Percentiles rank a stretch among this genome's conserved stretches.
Evolutionary conservation across 108 stramenopile species (phyloP).

Genomic region (Cyclotella kingstonii): DNA sequence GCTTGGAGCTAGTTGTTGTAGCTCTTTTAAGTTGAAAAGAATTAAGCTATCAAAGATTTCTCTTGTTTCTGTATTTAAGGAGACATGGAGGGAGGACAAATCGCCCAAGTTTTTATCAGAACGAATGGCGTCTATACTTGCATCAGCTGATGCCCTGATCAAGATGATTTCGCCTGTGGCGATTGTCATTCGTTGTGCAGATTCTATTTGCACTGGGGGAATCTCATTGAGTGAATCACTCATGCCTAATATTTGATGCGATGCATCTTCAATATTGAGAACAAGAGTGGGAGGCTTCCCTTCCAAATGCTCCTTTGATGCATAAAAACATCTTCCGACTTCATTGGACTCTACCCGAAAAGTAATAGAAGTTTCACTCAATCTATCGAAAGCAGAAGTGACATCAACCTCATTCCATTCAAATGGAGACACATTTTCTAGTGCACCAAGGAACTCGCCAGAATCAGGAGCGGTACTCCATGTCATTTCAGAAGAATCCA

Average conservation of each 20-base stretch:
- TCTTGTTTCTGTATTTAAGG: not conserved
- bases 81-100: conserved; percentile 4
- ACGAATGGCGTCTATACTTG: conserved; percentile 13
- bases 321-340: conserved; percentile 6
- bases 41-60: conserved; percentile 13
- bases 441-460: not conserved
- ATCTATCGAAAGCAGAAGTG: not conserved
- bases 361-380: not conserved
- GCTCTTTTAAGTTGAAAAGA: conserved; percentile 8
- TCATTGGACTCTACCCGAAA: conserved; percentile 8
- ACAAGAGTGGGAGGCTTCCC: conserved; percentile 3
- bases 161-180: conserved; percentile 3
- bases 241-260: conserved; percentile 6
- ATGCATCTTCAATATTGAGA: not conserved
- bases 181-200: not conserved
- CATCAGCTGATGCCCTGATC: conserved; percentile 5
- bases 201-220: not conserved
- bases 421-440: not conserved
- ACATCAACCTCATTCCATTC: conserved; percentile 18
- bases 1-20: conserved; percentile 6
- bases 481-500: conserved; percentile 2
- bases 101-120: conserved; percentile 4
- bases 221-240: not conserved
- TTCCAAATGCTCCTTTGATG: conserved; percentile 8
- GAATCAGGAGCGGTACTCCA: conserved; percentile 15